Evolutionary conservation across 2,329 filamentous ascomycete species (phyloP).

Genomic region (Acephala macrosclerotiorum): DNA sequence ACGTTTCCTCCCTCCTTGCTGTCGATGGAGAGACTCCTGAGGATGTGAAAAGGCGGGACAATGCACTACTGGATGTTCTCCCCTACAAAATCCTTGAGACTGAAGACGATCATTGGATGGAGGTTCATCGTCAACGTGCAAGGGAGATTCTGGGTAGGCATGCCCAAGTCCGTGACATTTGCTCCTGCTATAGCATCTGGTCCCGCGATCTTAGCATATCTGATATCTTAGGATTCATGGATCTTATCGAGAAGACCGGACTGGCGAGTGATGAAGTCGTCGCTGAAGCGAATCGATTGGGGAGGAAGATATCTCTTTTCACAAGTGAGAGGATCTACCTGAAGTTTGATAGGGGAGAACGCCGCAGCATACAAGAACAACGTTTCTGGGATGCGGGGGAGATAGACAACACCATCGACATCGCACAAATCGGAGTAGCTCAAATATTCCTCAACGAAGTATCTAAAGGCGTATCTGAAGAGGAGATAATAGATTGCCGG

Average conservation of each 20-base stretch:
- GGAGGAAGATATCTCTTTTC: neutral
- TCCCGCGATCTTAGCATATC: neutral
- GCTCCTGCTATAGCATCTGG: neutral
- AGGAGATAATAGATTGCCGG: neutral
- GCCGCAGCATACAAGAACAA: neutral
- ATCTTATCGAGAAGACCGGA: neutral
- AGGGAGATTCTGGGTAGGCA: neutral
- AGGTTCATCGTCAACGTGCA: neutral
- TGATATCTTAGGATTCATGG: neutral
- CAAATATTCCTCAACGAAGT: neutral
- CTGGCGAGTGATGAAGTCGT: neutral
- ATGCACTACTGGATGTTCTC: neutral
- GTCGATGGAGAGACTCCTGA: neutral
- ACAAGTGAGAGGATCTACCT: neutral
- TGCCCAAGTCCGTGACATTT: neutral
- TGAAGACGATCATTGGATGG: neutral
- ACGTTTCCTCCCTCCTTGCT: neutral
- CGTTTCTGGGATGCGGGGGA: no score
- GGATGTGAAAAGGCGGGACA: neutral
- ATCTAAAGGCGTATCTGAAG: neutral
- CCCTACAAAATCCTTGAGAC: neutral
- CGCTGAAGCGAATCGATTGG: neutral
- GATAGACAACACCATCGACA: no score
- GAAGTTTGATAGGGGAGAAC: neutral
- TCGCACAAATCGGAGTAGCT: neutral